A percentile compares a stretch with the other conserved stretches of the same genome.
These are phyloP conservation scores for Earliella scabrosa DNA, from an alignment of 1,284 basidiomycete species.

Conservation along the genomic window DNA sequence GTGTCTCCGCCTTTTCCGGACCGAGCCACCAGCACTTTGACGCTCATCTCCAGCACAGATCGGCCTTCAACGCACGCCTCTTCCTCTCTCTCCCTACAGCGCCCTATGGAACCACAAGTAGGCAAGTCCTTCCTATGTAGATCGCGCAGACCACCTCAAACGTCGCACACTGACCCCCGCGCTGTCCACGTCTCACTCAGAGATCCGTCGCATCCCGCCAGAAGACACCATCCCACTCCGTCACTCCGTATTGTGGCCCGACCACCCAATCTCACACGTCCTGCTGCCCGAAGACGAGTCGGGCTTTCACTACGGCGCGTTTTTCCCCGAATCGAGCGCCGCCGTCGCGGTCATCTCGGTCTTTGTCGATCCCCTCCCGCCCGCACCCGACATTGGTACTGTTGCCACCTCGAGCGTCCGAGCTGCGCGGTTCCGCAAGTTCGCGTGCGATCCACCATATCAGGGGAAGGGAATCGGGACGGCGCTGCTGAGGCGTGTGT, in stretches of 20 bases:
- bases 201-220: constrained; percentile 36
- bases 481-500: constrained; percentile 45
- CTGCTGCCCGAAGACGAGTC: constrained; percentile 53
- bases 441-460: constrained; percentile 54
- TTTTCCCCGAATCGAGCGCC: constrained; percentile 36
- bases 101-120: too few relatives aligned
- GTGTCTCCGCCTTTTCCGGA: too few relatives aligned
- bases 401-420: background rate
- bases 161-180: background rate
- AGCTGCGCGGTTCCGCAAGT: constrained; percentile 61
- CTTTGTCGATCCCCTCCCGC: constrained; percentile 50
- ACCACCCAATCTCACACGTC: constrained; percentile 52
- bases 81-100: too few relatives aligned
- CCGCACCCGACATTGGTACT: background rate
- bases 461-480: constrained; percentile 57
- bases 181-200: constrained; percentile 3
- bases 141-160: too few relatives aligned
- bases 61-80: too few relatives aligned
- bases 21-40: too few relatives aligned
- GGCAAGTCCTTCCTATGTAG: too few relatives aligned
- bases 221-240: constrained; percentile 54
- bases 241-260: constrained; percentile 62
- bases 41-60: too few relatives aligned
- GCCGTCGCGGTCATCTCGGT: constrained; percentile 60
- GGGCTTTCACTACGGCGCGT: constrained; percentile 59